These are phyloP conservation scores for Mortierella sp. DNA, from an alignment of 371 early-diverging fungal genomes.

Conservation along the genomic window DNA sequence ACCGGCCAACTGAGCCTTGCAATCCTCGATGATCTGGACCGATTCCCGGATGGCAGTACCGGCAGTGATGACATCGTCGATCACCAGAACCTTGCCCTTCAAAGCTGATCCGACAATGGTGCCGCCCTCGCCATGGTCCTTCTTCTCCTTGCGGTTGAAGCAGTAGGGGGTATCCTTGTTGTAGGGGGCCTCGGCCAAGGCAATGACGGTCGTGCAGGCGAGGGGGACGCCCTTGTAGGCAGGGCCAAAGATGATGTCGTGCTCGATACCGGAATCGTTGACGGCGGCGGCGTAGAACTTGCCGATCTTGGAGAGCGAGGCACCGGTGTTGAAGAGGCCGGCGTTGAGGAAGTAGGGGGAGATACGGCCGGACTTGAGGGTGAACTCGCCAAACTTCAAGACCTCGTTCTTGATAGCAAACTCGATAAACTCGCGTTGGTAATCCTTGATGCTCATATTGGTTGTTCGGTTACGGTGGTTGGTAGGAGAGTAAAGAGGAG, in stretches of 20 bases:
- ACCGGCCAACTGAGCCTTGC: constrained; percentile 73
- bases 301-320: constrained; percentile 86
- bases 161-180: constrained; percentile 84
- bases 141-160: constrained; percentile 98
- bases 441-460: constrained; percentile 77
- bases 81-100: constrained; percentile 83
- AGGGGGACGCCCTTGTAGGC: constrained; percentile 99
- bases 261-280: constrained; percentile 73
- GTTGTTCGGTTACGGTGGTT: background rate
- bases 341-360: constrained; percentile 98
- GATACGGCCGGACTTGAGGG: constrained; percentile 92
- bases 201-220: constrained; percentile 85
- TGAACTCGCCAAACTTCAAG: constrained; percentile 92
- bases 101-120: constrained; percentile 91
- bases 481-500: background rate
- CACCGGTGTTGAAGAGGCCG: constrained; percentile 94
- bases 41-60: constrained; percentile 97
- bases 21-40: constrained; percentile 79
- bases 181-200: constrained; percentile 68
- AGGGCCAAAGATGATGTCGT: constrained; percentile 96
- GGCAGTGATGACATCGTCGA: constrained; percentile 99
- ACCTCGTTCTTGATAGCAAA: constrained; percentile 89
- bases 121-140: constrained; percentile 99
- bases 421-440: constrained; percentile 95
- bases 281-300: constrained; percentile 92